phyloP scores from a whole-genome alignment of 108 stramenopile species.

The Discostella stelligeroides region DNA sequence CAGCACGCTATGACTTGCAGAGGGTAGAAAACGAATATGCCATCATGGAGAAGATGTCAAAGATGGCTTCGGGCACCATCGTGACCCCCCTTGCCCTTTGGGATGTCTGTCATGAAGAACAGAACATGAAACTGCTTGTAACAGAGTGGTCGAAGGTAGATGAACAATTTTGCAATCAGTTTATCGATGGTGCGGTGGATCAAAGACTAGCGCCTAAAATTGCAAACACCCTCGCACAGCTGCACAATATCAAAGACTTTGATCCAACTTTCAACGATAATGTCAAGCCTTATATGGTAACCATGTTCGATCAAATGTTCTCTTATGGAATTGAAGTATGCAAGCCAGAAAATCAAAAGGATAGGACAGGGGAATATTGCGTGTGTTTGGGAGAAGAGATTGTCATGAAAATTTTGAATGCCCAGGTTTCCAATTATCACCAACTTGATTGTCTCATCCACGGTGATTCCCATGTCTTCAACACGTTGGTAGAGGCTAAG shows the following conservation, averaged over 20 bases:
- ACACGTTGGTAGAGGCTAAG: constrained; percentile 62
- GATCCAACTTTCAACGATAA: constrained; percentile 50
- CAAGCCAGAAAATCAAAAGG: constrained; percentile 2
- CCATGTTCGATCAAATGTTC: constrained; percentile 12
- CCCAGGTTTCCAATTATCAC: constrained; percentile 14
- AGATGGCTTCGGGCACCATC: constrained; percentile 17
- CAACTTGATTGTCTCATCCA: constrained; percentile 48
- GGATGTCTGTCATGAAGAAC: constrained; percentile 39
- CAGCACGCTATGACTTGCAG: constrained; percentile 24
- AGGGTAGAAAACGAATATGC: constrained; percentile 40
- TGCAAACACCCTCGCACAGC: constrained; percentile 47
- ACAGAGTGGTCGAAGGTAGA: constrained; percentile 55
- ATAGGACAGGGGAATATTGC: constrained; percentile 34
- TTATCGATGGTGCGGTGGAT: constrained; percentile 59
- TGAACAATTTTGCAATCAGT: constrained; percentile 54
- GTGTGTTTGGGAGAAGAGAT: constrained; percentile 14
- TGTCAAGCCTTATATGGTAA: constrained; percentile 23
- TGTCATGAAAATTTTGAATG: constrained; percentile 28
- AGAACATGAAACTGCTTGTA: constrained; percentile 55
- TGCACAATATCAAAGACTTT: constrained; percentile 42
- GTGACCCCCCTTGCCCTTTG: constrained; percentile 35
- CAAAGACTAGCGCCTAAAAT: constrained; percentile 44
- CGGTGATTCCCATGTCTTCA: constrained; percentile 58
- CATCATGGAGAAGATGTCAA: constrained; percentile 36
- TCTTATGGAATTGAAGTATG: constrained; percentile 9